Base-by-base conservation (phyloP, 2,329 filamentous ascomycete genomes). In the Colletotrichum viniferum region DNA sequence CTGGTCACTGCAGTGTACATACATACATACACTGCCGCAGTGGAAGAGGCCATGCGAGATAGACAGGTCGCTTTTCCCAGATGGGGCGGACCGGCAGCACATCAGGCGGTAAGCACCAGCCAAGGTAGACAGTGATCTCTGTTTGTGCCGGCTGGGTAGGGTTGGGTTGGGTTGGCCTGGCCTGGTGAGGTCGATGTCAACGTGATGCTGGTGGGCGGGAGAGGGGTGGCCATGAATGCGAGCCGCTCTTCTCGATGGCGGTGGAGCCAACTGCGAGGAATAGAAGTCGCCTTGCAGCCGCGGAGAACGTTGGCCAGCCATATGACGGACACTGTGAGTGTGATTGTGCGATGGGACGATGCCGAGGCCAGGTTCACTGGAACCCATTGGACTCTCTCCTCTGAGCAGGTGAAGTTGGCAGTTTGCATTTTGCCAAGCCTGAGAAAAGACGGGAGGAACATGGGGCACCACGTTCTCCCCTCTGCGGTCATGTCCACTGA, bases 11-110 rank as follows among this genome's bases (percentile, higher is more conserved):
- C 58, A 73, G 71, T 67, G 43, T 24, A 58, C 66, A 43, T n/a
- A 58, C 66, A 43, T n/a, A 43, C 32, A 52, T 18, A 38, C 55
- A 34, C 48, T 30, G 56, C 26, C 9, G 18, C 30, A 34, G 60
- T 62, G n/a, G n/a, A 75, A 32, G 64, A 69, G 63, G 32, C 63
- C 63, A 68, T 73, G 73, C 69, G 21, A 73, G 69, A 75, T 75
- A n/a, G 56, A 75, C 73, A 73, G 73, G 38, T 68, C 63, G 58
- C 43, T 68, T 62, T 52, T 34, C 62, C 61, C 55, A 63, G 38
- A 66, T 48, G 69, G 55, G 73, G 30, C 62, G 43, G 61, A 38
- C 43, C 62, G 21, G 60, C 61, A 60, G 38, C 24, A 62, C 12
- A 55, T 56, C 55, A 16, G 63, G 43, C 56, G 63, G 69, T 28